These are phyloP conservation scores for Syzygium syzygioides DNA, from an alignment of 441 rosid genomes.

Conservation along the genomic window DNA sequence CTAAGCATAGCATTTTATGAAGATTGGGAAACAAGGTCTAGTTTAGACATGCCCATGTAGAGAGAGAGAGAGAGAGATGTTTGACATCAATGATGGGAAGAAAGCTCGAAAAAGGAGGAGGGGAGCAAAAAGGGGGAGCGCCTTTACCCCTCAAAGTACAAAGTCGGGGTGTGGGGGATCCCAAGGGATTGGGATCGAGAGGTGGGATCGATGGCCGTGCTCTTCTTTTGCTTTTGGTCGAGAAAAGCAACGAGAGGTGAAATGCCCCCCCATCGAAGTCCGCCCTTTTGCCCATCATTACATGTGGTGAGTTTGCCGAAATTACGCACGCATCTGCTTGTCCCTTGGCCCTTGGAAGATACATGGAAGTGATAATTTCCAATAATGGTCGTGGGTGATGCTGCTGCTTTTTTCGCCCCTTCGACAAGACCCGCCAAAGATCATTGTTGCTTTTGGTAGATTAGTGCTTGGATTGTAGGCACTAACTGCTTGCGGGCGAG, in stretches of 20 bases:
- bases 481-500: background rate
- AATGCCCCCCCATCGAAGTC: background rate
- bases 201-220: background rate
- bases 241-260: background rate
- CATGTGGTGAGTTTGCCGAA: background rate
- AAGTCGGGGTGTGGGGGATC: background rate
- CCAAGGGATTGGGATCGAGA: too few species aligned
- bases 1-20: background rate
- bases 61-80: too few species aligned
- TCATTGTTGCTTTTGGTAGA: background rate
- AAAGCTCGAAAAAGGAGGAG: background rate
- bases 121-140: accelerated
- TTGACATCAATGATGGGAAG: background rate
- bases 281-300: background rate
- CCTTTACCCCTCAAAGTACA: background rate
- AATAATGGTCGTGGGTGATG: too few species aligned
- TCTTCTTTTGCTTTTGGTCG: background rate
- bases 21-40: background rate
- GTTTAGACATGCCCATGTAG: background rate
- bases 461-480: background rate
- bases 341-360: background rate
- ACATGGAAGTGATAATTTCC: background rate
- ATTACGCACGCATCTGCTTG: background rate
- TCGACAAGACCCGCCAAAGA: background rate
- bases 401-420: too few species aligned